Percentiles rank a stretch among this genome's conserved stretches.
Conservation (phyloP, 768 basidiomycete genomes). For the Clavulina sp. region DNA sequence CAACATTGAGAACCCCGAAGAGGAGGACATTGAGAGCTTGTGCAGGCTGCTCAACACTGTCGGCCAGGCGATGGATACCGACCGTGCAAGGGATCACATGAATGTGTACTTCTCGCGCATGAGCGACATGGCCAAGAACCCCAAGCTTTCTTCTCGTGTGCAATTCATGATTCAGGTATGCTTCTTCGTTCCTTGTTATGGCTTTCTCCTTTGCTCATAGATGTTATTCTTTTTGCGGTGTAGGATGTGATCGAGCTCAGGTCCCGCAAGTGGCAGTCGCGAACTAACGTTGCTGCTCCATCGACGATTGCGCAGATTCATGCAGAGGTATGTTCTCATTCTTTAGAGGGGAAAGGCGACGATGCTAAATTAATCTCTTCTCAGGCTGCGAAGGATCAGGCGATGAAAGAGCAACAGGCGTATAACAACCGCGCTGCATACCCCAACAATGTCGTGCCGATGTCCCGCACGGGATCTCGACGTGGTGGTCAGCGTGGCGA, state of each 20-base stretch:
- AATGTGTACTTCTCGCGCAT: conserved; percentile 87
- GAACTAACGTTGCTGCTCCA: conserved; percentile 58
- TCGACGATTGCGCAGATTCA: conserved; percentile 81
- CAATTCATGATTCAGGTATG: conserved; percentile 88
- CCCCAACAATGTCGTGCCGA: conserved; percentile 31
- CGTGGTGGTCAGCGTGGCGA: conserved; percentile 53
- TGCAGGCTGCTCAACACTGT: conserved; percentile 88
- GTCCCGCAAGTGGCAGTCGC: conserved; percentile 59
- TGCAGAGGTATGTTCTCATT: conserved; percentile 42
- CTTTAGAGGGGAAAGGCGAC: background rate
- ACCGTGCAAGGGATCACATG: conserved; percentile 70
- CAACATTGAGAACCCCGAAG: conserved; percentile 89
- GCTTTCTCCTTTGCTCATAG: background rate
- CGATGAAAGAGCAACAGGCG: conserved; percentile 35
- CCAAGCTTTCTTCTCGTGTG: conserved; percentile 69
- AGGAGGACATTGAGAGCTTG: conserved; percentile 92
- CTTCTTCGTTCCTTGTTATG: conserved; percentile 11
- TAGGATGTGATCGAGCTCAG: conserved; percentile 88
- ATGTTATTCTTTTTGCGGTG: background rate
- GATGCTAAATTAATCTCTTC: background rate
- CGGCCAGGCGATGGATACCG: conserved; percentile 62
- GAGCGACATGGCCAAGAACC: conserved; percentile 60
- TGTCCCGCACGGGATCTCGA: conserved; percentile 83
- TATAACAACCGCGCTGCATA: conserved; percentile 28
- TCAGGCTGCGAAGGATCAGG: conserved; percentile 61